Percentiles rank a stretch among this genome's conserved stretches.
These are phyloP conservation scores for Sporothrix sp. DNA, from an alignment of 2,329 filamentous ascomycete genomes.

Conservation along the genomic window DNA sequence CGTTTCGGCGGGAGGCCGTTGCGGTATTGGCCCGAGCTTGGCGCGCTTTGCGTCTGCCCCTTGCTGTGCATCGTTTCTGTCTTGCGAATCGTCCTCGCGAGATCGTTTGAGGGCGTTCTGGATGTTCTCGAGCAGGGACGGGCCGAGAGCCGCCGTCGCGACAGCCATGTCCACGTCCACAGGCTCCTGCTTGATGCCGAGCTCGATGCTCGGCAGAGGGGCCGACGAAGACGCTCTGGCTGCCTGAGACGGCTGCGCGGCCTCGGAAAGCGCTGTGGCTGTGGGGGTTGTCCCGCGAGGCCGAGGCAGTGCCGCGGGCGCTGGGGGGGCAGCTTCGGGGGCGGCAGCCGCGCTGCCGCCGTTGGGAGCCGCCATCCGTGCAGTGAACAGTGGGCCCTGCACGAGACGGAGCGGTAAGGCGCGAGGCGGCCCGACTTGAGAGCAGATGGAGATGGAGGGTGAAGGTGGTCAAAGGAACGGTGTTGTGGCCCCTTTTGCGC, in stretches of 20 bases:
- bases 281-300: background rate
- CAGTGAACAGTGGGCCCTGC: background rate
- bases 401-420: background rate
- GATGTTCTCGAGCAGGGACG: constrained; percentile 11
- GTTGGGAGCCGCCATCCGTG: constrained; percentile 9
- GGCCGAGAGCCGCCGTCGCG: background rate
- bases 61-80: background rate
- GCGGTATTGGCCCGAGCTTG: constrained; percentile 18
- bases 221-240: background rate
- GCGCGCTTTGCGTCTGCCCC: constrained; percentile 18
- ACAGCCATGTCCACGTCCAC: background rate
- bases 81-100: background rate
- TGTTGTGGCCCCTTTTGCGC: background rate
- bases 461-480: background rate
- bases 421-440: too few relatives aligned
- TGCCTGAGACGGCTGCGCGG: too few relatives aligned
- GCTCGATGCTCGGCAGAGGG: background rate
- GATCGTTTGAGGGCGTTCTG: constrained; percentile 20
- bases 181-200: constrained; percentile 6
- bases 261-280: background rate
- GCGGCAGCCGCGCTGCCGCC: constrained; percentile 9
- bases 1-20: background rate
- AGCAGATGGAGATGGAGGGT: background rate
- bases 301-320: background rate
- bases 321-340: constrained; percentile 1